Conservation (phyloP, 768 basidiomycete species). For the Calocybe indica region DNA sequence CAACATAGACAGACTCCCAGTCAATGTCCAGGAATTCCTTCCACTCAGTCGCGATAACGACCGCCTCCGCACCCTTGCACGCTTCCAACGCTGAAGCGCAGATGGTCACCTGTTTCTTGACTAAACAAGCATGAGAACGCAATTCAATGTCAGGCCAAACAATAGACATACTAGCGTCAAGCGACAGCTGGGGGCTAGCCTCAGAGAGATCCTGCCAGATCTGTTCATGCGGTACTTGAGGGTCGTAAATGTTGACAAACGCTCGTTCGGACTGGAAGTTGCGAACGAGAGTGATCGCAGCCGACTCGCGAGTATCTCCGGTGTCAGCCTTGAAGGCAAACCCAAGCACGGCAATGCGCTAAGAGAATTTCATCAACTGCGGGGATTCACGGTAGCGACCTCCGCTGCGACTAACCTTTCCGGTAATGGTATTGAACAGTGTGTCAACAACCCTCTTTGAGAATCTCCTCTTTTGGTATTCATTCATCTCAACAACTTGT, state of each 20-base stretch:
- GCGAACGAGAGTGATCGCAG: constrained; percentile 89
- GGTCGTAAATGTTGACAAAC: constrained; percentile 84
- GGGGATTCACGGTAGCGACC: not conserved
- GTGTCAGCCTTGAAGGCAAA: constrained; percentile 99
- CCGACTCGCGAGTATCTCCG: constrained; percentile 97
- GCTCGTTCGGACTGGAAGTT: constrained; percentile 93
- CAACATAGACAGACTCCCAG: constrained; percentile 79
- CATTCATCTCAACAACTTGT: constrained; percentile 97
- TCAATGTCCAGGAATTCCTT: constrained; percentile 92
- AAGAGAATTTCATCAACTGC: constrained; percentile 5
- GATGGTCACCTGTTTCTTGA: constrained; percentile 87
- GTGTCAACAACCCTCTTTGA: constrained; percentile 95
- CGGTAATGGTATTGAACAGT: constrained; percentile 96
- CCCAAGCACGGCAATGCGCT: constrained; percentile 93
- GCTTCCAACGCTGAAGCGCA: constrained; percentile 76
- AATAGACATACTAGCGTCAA: constrained; percentile 59
- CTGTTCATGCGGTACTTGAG: constrained; percentile 78
- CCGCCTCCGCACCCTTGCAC: constrained; percentile 82
- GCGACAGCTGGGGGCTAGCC: constrained; percentile 55
- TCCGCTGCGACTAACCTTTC: constrained; percentile 62
- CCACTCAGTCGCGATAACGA: constrained; percentile 97
- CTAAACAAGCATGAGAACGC: constrained; percentile 17
- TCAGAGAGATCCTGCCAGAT: constrained; percentile 81
- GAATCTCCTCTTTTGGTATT: constrained; percentile 96
- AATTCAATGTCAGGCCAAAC: not conserved